These are phyloP conservation scores for Xerocomellus intermedius DNA, from an alignment of 768 basidiomycete species.

Conservation along the genomic window DNA sequence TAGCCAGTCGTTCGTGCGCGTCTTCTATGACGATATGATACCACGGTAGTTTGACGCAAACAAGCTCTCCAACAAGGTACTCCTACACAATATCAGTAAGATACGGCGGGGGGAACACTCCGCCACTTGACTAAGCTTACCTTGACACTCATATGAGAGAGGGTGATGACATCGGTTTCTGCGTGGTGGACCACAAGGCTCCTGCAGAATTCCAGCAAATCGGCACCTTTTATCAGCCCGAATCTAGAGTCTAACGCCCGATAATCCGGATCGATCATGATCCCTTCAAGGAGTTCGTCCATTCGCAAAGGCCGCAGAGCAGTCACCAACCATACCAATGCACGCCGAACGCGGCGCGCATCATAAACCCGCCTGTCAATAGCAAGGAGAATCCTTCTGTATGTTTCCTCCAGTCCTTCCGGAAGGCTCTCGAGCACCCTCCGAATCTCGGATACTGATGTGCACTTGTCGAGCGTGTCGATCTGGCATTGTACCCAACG, in stretches of 20 bases:
- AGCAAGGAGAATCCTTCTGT: slow-evolving; percentile 10
- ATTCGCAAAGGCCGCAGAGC: slow-evolving; percentile 2
- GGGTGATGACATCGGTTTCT: slow-evolving; percentile 2
- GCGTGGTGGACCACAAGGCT: slow-evolving; percentile 7
- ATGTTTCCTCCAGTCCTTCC: slow-evolving; percentile 15
- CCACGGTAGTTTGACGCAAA: neutral
- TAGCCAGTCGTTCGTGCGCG: slow-evolving; percentile 1
- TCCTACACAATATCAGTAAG: neutral
- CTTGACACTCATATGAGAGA: slow-evolving; percentile 13
- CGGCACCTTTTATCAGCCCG: neutral
- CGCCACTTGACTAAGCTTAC: neutral
- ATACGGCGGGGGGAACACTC: neutral
- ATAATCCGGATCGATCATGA: neutral
- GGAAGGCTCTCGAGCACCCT: slow-evolving; percentile 3
- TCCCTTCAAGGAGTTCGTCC: slow-evolving; percentile 2
- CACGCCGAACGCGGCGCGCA: neutral
- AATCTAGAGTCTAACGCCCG: neutral
- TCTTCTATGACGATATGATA: slow-evolving; percentile 4
- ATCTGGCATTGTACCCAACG: neutral
- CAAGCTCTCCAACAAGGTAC: slow-evolving; percentile 3
- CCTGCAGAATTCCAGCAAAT: neutral
- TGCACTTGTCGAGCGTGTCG: neutral
- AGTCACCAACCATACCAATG: slow-evolving; percentile 6
- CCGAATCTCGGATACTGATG: neutral
- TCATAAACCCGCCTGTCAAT: neutral